These are phyloP conservation scores for Chrysosporium keratinophilum DNA, from an alignment of 2,329 filamentous ascomycete genomes.

Conservation along the genomic window DNA sequence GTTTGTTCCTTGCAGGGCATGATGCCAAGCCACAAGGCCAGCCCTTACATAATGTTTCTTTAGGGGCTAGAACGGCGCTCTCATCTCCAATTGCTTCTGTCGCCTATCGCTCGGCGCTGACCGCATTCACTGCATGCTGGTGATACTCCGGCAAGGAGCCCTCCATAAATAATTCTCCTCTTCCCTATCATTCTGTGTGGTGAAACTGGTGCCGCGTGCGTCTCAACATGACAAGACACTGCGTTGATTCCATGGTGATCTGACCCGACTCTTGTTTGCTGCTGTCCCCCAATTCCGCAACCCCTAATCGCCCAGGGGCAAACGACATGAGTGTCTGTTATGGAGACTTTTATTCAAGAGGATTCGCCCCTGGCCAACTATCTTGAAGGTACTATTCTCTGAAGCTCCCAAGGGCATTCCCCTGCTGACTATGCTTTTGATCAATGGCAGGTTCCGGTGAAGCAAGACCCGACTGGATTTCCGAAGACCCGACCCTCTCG, in stretches of 20 bases:
- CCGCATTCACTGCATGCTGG: too few relatives aligned
- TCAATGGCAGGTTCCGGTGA: slow-evolving; percentile 27
- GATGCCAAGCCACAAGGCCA: too few relatives aligned
- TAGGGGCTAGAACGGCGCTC: too few relatives aligned
- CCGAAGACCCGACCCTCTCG: slow-evolving; percentile 22
- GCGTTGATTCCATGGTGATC: background rate
- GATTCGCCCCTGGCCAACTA: slow-evolving; percentile 81
- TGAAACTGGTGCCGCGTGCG: too few relatives aligned
- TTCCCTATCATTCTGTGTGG: too few relatives aligned
- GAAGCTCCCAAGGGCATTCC: background rate
- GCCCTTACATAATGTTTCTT: too few relatives aligned
- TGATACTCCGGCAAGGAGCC: too few relatives aligned
- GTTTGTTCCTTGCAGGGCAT: too few relatives aligned
- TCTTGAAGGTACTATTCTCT: slow-evolving; percentile 60
- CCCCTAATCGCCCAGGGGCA: background rate
- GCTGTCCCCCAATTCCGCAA: background rate
- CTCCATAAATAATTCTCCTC: too few relatives aligned
- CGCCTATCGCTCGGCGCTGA: too few relatives aligned
- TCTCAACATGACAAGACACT: too few relatives aligned
- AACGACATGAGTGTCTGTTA: slow-evolving; percentile 32
- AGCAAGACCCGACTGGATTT: slow-evolving; percentile 32
- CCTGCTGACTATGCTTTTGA: background rate
- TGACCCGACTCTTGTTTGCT: background rate
- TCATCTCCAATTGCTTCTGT: too few relatives aligned
- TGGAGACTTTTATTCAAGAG: slow-evolving; percentile 83